phyloP scores from a whole-genome alignment of 176 grass and related monocot species.

The Cocos nucifera region DNA sequence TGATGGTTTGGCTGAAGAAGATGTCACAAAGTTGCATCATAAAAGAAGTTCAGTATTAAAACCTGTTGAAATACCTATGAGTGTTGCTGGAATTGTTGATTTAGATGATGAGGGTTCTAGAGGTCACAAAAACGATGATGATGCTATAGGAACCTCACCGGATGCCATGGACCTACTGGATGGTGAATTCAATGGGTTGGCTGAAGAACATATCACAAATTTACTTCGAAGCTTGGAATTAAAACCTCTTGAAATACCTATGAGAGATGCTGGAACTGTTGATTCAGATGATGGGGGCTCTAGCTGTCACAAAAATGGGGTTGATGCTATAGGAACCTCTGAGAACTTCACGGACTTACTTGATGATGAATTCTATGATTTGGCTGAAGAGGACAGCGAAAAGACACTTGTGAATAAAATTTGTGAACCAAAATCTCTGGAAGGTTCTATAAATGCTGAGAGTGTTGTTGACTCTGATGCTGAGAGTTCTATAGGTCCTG shows the following conservation, averaged over 20 bases:
- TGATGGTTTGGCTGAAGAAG: not conserved
- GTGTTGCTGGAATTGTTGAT: not conserved
- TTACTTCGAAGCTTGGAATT: too few species aligned
- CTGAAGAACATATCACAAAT: not conserved
- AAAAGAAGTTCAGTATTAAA: too few species aligned
- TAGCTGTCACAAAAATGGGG: too few species aligned
- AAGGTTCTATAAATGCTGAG: too few species aligned
- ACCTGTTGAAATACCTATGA: not conserved
- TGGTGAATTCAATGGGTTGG: not conserved
- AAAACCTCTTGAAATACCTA: not conserved
- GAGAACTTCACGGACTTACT: too few species aligned
- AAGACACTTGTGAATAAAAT: too few species aligned
- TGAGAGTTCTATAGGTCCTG: constrained; percentile 11
- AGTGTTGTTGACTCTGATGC: not conserved
- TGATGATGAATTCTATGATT: too few species aligned
- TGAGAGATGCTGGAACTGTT: not conserved
- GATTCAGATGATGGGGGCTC: not conserved
- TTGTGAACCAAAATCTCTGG: too few species aligned
- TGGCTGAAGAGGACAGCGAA: too few species aligned
- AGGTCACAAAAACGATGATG: not conserved
- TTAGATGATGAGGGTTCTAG: not conserved
- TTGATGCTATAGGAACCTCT: too few species aligned
- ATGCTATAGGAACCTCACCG: not conserved
- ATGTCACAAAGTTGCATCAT: not conserved
- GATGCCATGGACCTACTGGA: not conserved